A percentile compares a stretch with the other conserved stretches of the same genome.
phyloP scores from a whole-genome alignment of 2,329 filamentous ascomycete species.

The Cladophialophora yegresii region DNA sequence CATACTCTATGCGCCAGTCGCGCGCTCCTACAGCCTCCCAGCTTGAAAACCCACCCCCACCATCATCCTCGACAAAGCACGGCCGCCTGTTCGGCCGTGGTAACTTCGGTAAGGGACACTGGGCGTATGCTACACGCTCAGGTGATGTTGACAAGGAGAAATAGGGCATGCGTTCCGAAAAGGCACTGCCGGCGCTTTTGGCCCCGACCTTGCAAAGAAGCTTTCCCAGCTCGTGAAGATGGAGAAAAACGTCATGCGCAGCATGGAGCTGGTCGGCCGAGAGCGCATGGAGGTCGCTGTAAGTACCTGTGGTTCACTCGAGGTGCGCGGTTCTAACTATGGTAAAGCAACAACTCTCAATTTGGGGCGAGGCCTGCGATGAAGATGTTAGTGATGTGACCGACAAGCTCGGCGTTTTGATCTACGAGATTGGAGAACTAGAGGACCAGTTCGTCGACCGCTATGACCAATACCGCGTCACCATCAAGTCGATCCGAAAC shows the following conservation, averaged over 20 bases:
- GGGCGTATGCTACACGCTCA: neutral
- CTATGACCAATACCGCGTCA: conserved; percentile 98
- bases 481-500: conserved; percentile 98
- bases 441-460: conserved; percentile 98
- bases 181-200: conserved; percentile 56
- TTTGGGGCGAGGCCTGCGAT: conserved; percentile 94
- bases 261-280: conserved; percentile 88
- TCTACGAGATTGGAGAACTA: conserved; percentile 97
- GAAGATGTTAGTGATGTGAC: conserved; percentile 99
- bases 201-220: conserved; percentile 93
- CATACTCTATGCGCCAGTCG: conserved; percentile 97
- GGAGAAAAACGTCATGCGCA: conserved; percentile 99
- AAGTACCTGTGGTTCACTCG: conserved; percentile 50
- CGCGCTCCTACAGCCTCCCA: conserved; percentile 93
- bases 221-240: conserved; percentile 98
- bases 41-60: conserved; percentile 88
- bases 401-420: conserved; percentile 94
- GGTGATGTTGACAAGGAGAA: conserved; percentile 17
- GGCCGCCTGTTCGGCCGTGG: conserved; percentile 84
- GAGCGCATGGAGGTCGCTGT: conserved; percentile 99
- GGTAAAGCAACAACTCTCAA: conserved; percentile 88
- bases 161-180: conserved; percentile 65
- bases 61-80: conserved; percentile 85
- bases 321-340: conserved; percentile 16
- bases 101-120: conserved; percentile 70